Evolutionary conservation across 306 rosid species (phyloP), one percentile per base, ranked within the genome.

Genomic region (Pueraria montana): DNA sequence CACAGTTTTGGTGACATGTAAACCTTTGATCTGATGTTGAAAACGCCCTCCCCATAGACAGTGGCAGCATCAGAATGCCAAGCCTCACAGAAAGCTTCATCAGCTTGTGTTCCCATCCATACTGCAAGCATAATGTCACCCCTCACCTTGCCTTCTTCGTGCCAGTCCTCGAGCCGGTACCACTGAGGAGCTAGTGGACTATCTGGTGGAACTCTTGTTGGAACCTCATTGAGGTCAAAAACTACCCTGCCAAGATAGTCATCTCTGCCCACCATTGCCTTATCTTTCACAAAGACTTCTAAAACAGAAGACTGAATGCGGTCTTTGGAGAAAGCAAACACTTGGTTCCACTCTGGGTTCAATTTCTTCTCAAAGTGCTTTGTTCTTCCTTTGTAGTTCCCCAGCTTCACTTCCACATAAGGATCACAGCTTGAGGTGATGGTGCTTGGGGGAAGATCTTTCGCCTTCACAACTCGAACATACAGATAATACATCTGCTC

Each of bases 101-200:
- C 98, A 62, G 97, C 95, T 62, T 94, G 98, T 63, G 97, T 94
- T 76, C 98, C 98, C 91, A 94, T 91, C 98, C 98, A 94, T 26
- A 92, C 94, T 45, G 94, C 94, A 40, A 94, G 84, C 98, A 94
- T 94, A 63, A 94, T 87, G 27, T 94, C 96, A 8, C 98, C 97
- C 34, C 88, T 80, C 18, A 92, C 89, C 65, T 82, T 91, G 11
- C 98, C 94, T 3, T 86, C 93, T 55, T 91, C 91, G 0, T 85
- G 85, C 78, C 84, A 78, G 81, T 90, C 90, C 62, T 92, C 97
- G 36, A 92, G 87, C 58, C 89, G 77, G 74, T 92, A 92, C 98
- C 97, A 94, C 20, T 89, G 98, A 61, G 98, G 96, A 23, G 98
- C 98, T 42, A 94, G 81, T 4, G 96, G 93, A 45, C 98, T 94